Evolutionary conservation across 345 rosid species (phyloP).

Genomic region (Moricandia moricandioides): DNA sequence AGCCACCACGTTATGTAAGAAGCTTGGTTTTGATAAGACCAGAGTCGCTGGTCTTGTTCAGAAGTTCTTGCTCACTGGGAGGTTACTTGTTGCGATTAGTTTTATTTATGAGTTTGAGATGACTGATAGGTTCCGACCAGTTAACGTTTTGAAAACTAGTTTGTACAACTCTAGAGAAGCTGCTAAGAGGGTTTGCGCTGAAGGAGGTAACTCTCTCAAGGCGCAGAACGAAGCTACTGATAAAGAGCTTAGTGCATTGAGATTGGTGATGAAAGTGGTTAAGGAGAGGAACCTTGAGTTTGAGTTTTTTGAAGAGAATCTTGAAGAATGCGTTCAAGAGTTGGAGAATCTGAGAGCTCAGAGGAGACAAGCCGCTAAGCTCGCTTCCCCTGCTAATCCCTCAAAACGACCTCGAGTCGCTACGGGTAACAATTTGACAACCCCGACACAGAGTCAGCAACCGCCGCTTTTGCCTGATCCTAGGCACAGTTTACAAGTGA

Average conservation of each 20-base stretch:
- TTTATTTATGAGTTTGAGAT: slow-evolving; percentile 62
- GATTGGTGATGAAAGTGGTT: slow-evolving; percentile 50
- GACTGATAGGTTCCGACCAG: slow-evolving; percentile 53
- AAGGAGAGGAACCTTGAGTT: slow-evolving; percentile 55
- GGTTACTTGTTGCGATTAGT: slow-evolving; percentile 51
- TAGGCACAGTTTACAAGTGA: slow-evolving; percentile 33
- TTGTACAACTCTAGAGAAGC: slow-evolving; percentile 42
- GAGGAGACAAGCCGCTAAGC: background rate
- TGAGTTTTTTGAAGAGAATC: slow-evolving; percentile 42
- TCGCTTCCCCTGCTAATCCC: background rate
- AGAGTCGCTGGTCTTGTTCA: slow-evolving; percentile 44
- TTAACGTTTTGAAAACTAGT: slow-evolving; percentile 48
- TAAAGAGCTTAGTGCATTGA: slow-evolving; percentile 55
- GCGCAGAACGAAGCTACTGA: slow-evolving; percentile 50
- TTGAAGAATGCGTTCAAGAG: slow-evolving; percentile 50
- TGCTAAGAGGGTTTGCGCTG: slow-evolving; percentile 40
- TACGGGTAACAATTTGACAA: background rate
- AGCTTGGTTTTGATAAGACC: slow-evolving; percentile 49
- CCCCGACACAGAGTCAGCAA: slow-evolving; percentile 18
- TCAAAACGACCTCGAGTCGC: slow-evolving; percentile 10
- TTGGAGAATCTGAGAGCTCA: slow-evolving; percentile 48
- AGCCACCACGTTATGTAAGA: slow-evolving; percentile 41
- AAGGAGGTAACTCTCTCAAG: slow-evolving; percentile 45
- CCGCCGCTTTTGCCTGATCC: slow-evolving; percentile 17
- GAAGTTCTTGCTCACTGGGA: slow-evolving; percentile 50